Evolutionary conservation across 768 basidiomycete species (phyloP), one percentile per base, ranked within the genome.

Genomic region (Boletus rubropictus): DNA sequence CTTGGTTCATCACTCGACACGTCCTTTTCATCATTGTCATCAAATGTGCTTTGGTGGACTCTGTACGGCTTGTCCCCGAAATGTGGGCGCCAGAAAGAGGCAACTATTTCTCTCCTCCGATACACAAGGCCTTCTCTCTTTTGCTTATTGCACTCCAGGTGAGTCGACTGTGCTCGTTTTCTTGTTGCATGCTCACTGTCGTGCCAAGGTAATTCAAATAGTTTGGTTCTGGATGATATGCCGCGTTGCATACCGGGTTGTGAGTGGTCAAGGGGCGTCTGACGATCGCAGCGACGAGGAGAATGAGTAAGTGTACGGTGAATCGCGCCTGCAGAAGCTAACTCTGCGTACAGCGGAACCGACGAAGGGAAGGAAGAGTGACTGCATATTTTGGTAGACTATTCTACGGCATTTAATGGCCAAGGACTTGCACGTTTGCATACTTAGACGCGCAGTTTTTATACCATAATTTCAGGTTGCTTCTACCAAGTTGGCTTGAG

Each of bases 1-100:
- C 87, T 9, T 99, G 96, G 96, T 72, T 96, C 51, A 61, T 90
- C 22, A 93, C 94, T 2, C 82, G 96, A 37, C 91, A 98, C 60
- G 66, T 89, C 53, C 74, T 94, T 12, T 94, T 93, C 71, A 60
- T 79, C 36, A 63, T 82, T 44, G 80, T 85, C 51, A 84, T 96
- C 53, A 70, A 74, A 49, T 84, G 84, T 9, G 66, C 75, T 12
- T 73, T 75, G 47, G 60, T 71, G 50, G 82, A 89, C 46, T 57
- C 69, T 2, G 75, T 77, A 3, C 59, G 52, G 0, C 58, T 79
- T 18, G 64, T 89, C 21, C 9, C 50, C 3, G 66, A 73, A 22
- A 76, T 75, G 24, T 89, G 86, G 85, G 71, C 77, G 3, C 79
- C 81, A 1, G 72, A 74, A 35, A 60, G 60, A 12, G 85, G 84